phyloP scores from a whole-genome alignment of 1,139 yeast species.

The Citeromyces siamensis region DNA sequence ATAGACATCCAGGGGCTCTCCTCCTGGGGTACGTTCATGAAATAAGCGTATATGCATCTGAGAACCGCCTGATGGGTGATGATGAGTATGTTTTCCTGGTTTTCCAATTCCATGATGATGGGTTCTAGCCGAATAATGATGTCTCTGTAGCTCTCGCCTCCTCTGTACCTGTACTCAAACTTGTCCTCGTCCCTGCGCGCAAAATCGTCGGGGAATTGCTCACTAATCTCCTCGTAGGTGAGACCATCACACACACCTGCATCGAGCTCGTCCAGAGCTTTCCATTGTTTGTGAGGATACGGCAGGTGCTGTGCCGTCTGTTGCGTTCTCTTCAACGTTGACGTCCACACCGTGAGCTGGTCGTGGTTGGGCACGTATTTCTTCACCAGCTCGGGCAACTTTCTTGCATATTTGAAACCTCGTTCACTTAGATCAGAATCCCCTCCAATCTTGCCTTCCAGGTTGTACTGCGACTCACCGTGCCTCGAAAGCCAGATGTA shows the following conservation, averaged over 20 bases:
- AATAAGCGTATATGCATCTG: constrained; percentile 92
- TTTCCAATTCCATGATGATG: constrained; percentile 93
- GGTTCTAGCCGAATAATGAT: constrained; percentile 93
- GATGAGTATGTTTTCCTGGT: constrained; percentile 90
- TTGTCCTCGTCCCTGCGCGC: constrained; percentile 93
- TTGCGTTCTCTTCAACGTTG: constrained; percentile 84
- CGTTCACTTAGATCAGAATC: constrained; percentile 81
- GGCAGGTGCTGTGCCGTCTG: constrained; percentile 84
- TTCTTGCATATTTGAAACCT: constrained; percentile 76
- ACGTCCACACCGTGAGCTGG: constrained; percentile 89
- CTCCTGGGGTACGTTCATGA: constrained; percentile 97
- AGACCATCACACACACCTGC: constrained; percentile 98
- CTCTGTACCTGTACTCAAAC: constrained; percentile 89
- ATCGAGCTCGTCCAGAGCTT: constrained; percentile 92
- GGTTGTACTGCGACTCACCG: constrained; percentile 87
- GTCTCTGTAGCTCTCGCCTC: constrained; percentile 95
- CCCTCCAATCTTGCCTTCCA: constrained; percentile 94
- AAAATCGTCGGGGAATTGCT: constrained; percentile 83
- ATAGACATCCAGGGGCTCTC: constrained; percentile 99
- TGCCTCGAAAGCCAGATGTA: constrained; percentile 90
- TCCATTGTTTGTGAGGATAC: constrained; percentile 83
- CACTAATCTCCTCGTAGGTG: constrained; percentile 80
- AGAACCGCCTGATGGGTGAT: constrained; percentile 97
- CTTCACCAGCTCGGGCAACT: constrained; percentile 66
- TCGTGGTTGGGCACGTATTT: constrained; percentile 55